Base-by-base conservation (phyloP, 2,329 filamentous ascomycete species). In the Alternaria consortialis region DNA sequence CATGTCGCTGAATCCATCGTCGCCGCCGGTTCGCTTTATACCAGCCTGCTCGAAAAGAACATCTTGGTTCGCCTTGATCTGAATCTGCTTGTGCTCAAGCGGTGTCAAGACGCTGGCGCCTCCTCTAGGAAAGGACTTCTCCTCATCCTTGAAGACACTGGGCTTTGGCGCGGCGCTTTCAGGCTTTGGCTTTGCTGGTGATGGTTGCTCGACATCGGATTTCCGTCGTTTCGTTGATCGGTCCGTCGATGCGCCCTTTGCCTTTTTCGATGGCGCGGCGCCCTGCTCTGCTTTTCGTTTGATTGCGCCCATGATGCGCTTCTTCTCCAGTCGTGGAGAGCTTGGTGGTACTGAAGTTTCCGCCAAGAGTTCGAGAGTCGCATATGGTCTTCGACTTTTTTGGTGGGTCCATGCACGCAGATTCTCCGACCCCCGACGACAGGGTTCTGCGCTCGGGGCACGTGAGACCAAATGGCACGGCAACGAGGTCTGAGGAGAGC, bases 21-120 rank as follows among this genome's bases (percentile, higher is more conserved):
- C 62, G 80, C 59, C 57, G 80, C 87, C 71, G 73, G 78, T 66
- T 82, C 86, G 65, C 80, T 86, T 90, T 77, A 86, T 87, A n/a
- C 80, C 80, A 11, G 80, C 87, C 71, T 96, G 90, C 80, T 98
- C 95, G 76, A 94, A 95, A 39, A 96, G 83, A 40, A 94, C 95
- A 83, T 99, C 95, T 71, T 91, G 90, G 75, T 91, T 95, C 46
- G 95, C 95, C 80, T 98, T 91, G 60, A 96, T 90, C 73, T 95
- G 91, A 65, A 99, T 98, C 80, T 98, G 93, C 82, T 97, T 97
- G 77, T 96, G 91, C 79, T 99, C 95, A 53, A 99, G 84, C 20
- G 95, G 94, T 2, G 95, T 97, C 76, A 99, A 83, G 53, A 97
- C 85, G 75, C 92, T 96, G 54, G 89, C 94, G 43, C 95, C 96